Evolutionary conservation across 495 filamentous ascomycete genomes (phyloP), one percentile per base, ranked within the genome.

Genomic region (Penicillium lividum): DNA sequence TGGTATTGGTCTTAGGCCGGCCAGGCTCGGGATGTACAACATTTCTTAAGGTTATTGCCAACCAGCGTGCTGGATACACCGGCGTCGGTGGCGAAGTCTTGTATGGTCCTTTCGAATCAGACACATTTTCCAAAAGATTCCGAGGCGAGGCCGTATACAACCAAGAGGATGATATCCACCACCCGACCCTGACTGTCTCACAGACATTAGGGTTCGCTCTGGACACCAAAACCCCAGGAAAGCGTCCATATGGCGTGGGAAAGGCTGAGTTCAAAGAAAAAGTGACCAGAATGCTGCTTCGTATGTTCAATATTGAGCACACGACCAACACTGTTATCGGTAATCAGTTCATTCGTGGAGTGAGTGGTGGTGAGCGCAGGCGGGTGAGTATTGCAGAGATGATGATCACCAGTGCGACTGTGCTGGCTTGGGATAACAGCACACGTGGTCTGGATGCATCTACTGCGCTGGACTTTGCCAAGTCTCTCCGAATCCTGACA

Each of bases 21-120:
- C 93, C 93, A 0, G 93, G 92, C 0, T 87, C 86, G 8, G 92
- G 92, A 34, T 97, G 92, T 68, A 92, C 92, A 0, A 91, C 91
- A 0, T 93, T 96, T 63, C 76, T 97, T 22, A 95, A 94, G 69
- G 82, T 86, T 25, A 89, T 97, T 59, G 83, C 88, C 15, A 95
- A 96, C 61, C 88, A 92, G 64, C 81, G 90, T 7, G 83, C 80
- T 63, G 92, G 92, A 38, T 96, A 91, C 63, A 91, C 89, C 2
- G 78, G 77, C 7, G 79, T 96, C 11, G 80, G 86, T 25, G 92
- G 91, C 6, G 88, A 93, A 18, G 89, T 96, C 0, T 71, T 86
- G 1, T 96, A 94, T 64, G 92, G 91, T 0, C 86, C 86, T 1
- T 90, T 92, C 53, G 81, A 82, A 28, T 75, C 76, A 7, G 70